Percentiles rank a stretch among this genome's conserved stretches.
phyloP scores from a whole-genome alignment of 345 rosid species.

The Boechera divaricarpa region DNA sequence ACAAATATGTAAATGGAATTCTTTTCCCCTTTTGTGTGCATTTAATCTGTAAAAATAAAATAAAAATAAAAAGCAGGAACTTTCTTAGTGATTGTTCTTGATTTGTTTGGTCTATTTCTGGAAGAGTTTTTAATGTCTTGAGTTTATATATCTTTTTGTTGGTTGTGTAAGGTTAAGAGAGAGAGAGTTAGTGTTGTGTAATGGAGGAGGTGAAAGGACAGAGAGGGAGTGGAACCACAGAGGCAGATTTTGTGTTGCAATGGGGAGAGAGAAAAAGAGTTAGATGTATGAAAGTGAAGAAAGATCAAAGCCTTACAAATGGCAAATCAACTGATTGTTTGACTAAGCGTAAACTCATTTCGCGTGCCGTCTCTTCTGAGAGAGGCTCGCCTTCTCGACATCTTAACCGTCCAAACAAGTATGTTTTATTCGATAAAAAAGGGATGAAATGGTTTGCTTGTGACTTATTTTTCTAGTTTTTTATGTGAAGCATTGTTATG shows the following conservation, averaged over 20 bases:
- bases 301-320: conserved; percentile 55
- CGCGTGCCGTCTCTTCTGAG: conserved; percentile 53
- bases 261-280: conserved; percentile 93
- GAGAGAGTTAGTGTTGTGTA: conserved; percentile 13
- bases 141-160: conserved; percentile 21
- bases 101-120: conserved; percentile 9
- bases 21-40: conserved; percentile 8
- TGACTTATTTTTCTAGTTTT: background rate
- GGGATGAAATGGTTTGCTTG: background rate
- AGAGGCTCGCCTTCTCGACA: conserved; percentile 61
- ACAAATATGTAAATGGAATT: background rate
- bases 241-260: conserved; percentile 82
- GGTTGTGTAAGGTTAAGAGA: conserved; percentile 35
- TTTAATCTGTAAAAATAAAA: background rate
- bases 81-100: background rate
- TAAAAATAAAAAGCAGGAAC: background rate
- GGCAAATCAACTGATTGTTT: conserved; percentile 58
- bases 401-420: conserved; percentile 60
- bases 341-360: conserved; percentile 61
- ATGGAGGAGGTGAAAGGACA: conserved; percentile 80
- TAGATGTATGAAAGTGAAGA: conserved; percentile 81
- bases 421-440: conserved; percentile 32
- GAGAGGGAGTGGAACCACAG: conserved; percentile 55
- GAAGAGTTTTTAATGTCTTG: conserved; percentile 5
- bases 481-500: conserved; percentile 12